Evolutionary conservation across 495 filamentous ascomycete genomes (phyloP).

Genomic region (Tuber umbilicatum): DNA sequence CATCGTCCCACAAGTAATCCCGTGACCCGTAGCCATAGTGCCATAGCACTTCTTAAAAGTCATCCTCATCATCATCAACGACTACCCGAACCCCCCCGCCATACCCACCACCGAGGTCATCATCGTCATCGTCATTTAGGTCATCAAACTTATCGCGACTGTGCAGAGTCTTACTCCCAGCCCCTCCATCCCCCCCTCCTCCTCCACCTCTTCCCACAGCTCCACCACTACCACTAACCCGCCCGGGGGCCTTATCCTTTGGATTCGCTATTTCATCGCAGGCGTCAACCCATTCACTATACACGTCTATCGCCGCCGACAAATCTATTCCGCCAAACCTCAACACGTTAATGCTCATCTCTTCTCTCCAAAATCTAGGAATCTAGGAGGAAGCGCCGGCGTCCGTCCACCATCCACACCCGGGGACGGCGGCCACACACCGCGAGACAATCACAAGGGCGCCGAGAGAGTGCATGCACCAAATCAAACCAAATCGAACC

Average conservation of each 20-base stretch:
- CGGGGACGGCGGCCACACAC: neutral
- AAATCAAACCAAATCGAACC: neutral
- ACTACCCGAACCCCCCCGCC: conserved; percentile 18
- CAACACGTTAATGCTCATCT: neutral
- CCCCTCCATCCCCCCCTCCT: conserved; percentile 43
- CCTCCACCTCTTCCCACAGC: conserved; percentile 44
- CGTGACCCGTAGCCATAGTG: neutral
- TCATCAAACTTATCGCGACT: conserved; percentile 11
- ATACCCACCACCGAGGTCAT: conserved; percentile 39
- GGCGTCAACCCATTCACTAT: conserved; percentile 96
- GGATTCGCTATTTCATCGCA: conserved; percentile 74
- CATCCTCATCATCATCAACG: conserved; percentile 40
- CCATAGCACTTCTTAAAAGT: conserved; percentile 10
- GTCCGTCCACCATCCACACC: conserved; percentile 8
- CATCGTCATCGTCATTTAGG: conserved; percentile 40
- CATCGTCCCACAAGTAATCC: neutral
- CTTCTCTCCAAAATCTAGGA: neutral
- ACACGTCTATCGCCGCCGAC: conserved; percentile 85
- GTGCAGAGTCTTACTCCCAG: conserved; percentile 38
- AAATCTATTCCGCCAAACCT: conserved; percentile 54
- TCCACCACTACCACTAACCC: conserved; percentile 14
- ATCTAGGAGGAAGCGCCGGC: conserved; percentile 6
- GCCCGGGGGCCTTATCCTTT: conserved; percentile 47
- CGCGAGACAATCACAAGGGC: neutral
- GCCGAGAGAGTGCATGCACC: neutral